These are phyloP conservation scores for Carnegiea gigantea DNA, from an alignment of 179 eudicot species.

Conservation along the genomic window DNA sequence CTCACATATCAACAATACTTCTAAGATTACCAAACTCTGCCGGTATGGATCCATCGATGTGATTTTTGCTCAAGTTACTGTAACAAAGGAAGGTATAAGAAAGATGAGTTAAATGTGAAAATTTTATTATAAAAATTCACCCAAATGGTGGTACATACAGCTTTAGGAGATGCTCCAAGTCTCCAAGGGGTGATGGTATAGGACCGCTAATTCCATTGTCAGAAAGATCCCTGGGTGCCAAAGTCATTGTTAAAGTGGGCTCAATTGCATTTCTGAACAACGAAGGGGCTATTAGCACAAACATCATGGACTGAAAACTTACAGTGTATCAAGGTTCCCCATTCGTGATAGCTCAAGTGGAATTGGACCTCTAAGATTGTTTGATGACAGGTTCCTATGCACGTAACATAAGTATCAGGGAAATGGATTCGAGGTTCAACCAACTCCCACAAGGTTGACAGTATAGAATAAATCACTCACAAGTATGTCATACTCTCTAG, in stretches of 20 bases:
- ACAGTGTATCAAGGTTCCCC: constrained; percentile 95
- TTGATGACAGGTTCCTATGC: constrained; percentile 82
- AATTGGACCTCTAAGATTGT: constrained; percentile 72
- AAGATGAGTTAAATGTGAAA: background rate
- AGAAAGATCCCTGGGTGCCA: constrained; percentile 68
- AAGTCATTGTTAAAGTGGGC: background rate
- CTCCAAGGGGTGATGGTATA: constrained; percentile 89
- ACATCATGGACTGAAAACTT: constrained; percentile 22
- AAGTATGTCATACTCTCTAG: constrained; percentile 95
- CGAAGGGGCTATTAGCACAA: background rate
- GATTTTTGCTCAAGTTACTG: constrained; percentile 81
- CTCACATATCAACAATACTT: constrained; percentile 85
- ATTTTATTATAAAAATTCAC: background rate
- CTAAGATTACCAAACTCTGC: constrained; percentile 92
- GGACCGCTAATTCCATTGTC: constrained; percentile 66
- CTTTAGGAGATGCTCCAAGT: constrained; percentile 93
- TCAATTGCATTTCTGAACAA: background rate
- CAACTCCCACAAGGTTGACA: background rate
- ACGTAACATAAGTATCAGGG: background rate
- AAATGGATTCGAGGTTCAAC: background rate
- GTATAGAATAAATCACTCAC: constrained; percentile 41
- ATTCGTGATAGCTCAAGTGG: constrained; percentile 88
- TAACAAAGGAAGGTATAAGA: constrained; percentile 17
- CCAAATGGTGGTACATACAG: constrained; percentile 46
- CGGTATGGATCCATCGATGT: constrained; percentile 62